Base-by-base conservation (phyloP, 2,329 filamentous ascomycete species). In the Aureobasidium sp. region DNA sequence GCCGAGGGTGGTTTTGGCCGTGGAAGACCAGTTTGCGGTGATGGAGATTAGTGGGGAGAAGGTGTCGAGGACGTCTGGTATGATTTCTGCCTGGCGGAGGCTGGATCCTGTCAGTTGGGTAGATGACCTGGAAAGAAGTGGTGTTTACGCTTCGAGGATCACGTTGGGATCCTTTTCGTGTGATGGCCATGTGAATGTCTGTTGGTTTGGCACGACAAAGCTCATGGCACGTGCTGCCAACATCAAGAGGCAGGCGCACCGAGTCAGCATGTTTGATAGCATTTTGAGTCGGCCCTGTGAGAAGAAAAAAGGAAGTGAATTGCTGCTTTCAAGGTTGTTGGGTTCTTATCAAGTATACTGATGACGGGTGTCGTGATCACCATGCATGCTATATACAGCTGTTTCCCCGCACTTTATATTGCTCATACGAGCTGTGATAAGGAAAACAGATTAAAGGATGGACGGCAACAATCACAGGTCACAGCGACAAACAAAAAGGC, bases 1-100 rank as follows among this genome's bases (percentile, higher is more conserved):
- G 27, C 81, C 81, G 1, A 83, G 67, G 1, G 68, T 58, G 17
- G 78, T 74, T 19, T 64, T 62, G 38, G 70, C 68, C 53, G 75
- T 67, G 1, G 59, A 48, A 14, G 74, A 71, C 66, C 77, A 78
- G 35, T 66, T 70, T 7, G 79, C 68, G 39, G 71, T 67, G 35
- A 84, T 61, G 34, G 73, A 71, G 50, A 81, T 68, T 6, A 70
- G 70, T 5, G 81, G 80, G 3, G 71, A 64, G 64, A 85, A 84
- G 56, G 79, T 74, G 58, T 83, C 74, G 55, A 84, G 73, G 17
- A 84, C 79, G 14, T 59, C 60, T 4, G 66, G 66, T 11, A 68
- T 67, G 56, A 68, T 66, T n/a, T 41, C 19, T 24, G 37, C 48
- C 5, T 21, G 6, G 17, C 25, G 47, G 4, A 50, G 45, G 6